Conservation (phyloP, 2,329 filamentous ascomycete species). For the Chrysosphaeria jannelii region DNA sequence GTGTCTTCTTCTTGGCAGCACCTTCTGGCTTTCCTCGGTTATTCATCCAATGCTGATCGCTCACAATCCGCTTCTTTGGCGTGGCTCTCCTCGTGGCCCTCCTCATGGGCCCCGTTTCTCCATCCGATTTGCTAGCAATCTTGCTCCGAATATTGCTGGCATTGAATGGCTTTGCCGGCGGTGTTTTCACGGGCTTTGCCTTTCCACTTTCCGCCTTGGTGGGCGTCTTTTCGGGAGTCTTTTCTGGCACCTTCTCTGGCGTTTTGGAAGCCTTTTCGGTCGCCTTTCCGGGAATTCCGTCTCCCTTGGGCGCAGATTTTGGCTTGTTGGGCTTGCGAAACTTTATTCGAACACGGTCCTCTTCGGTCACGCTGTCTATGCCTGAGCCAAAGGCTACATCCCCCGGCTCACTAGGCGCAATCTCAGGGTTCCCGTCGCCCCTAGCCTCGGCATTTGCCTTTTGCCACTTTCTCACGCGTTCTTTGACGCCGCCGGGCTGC, state of each 20-base stretch:
- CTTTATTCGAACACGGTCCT: conserved; percentile 28
- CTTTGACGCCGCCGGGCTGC: conserved; percentile 36
- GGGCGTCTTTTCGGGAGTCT: background rate
- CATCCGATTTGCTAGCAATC: conserved; percentile 5
- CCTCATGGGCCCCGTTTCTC: conserved; percentile 8
- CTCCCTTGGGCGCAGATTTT: no score
- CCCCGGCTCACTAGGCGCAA: conserved; percentile 23
- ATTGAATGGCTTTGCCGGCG: conserved; percentile 1
- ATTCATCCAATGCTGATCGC: conserved; percentile 73
- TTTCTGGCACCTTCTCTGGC: no score
- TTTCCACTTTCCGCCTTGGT: conserved; percentile 3
- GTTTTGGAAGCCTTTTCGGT: no score
- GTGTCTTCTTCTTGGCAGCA: conserved; percentile 7
- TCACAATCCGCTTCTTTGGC: conserved; percentile 76
- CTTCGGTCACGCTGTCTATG: conserved; percentile 27
- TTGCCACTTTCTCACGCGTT: conserved; percentile 66
- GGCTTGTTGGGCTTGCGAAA: no score
- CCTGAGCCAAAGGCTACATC: conserved; percentile 30
- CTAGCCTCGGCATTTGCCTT: conserved; percentile 40
- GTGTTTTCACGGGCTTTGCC: conserved; percentile 1
- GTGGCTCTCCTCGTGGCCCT: conserved; percentile 23
- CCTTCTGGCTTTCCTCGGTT: conserved; percentile 7
- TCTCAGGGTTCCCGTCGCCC: conserved; percentile 17
- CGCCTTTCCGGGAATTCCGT: no score
- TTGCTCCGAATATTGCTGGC: conserved; percentile 2